Evolutionary conservation across 1,284 basidiomycete genomes (phyloP).

Genomic region (Heterobasidion annosum): DNA sequence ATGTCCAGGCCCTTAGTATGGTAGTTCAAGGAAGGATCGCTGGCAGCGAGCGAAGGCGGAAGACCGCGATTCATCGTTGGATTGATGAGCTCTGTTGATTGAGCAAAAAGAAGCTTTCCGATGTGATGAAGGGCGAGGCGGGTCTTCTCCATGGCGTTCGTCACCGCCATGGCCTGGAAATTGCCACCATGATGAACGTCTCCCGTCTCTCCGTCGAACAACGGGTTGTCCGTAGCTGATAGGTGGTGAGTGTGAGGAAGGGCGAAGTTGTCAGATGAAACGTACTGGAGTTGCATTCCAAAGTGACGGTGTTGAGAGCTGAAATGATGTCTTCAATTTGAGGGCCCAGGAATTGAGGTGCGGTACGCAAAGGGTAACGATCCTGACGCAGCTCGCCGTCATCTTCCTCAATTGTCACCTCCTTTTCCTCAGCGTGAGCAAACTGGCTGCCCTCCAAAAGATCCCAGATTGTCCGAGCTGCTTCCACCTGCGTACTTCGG

Average conservation of each 20-base stretch:
- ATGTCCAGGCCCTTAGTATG: constrained; percentile 84
- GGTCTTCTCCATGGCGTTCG: constrained; percentile 85
- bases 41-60: constrained; percentile 74
- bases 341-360: constrained; percentile 82
- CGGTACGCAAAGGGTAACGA: constrained; percentile 70
- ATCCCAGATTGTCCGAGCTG: constrained; percentile 58
- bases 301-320: constrained; percentile 53
- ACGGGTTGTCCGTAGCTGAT: constrained; percentile 67
- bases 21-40: constrained; percentile 78
- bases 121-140: constrained; percentile 75
- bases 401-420: constrained; percentile 60
- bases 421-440: constrained; percentile 53
- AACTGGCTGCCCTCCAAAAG: constrained; percentile 68
- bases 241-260: background rate
- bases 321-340: constrained; percentile 75
- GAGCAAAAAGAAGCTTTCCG: constrained; percentile 78
- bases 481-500: constrained; percentile 40
- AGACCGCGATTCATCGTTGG: constrained; percentile 77
- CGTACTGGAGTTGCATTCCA: constrained; percentile 83
- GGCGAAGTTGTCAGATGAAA: constrained; percentile 14
- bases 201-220: constrained; percentile 60
- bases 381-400: constrained; percentile 66
- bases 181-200: constrained; percentile 78
- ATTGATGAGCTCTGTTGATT: constrained; percentile 78
- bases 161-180: constrained; percentile 83